phyloP scores from a whole-genome alignment of 768 basidiomycete species.

The Auriscalpium vulgare region DNA sequence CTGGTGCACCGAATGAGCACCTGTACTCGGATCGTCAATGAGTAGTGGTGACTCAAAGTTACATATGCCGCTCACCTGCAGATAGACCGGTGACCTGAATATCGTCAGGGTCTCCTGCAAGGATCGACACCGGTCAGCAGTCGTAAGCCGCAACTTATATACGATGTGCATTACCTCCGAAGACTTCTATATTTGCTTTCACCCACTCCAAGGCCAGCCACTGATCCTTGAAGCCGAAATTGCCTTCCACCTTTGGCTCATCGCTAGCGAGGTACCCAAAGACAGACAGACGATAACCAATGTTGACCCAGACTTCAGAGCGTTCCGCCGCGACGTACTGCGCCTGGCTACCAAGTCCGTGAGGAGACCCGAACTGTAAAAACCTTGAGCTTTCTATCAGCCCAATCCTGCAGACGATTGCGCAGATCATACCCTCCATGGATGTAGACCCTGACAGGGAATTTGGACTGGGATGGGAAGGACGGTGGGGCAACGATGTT shows the following conservation, averaged over 20 bases:
- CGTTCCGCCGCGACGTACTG: conserved; percentile 59
- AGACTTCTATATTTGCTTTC: conserved; percentile 52
- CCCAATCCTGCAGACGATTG: background rate
- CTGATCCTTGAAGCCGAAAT: conserved; percentile 82
- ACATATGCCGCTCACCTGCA: conserved; percentile 37
- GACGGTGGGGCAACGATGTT: conserved; percentile 59
- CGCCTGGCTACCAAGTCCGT: conserved; percentile 49
- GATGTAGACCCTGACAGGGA: conserved; percentile 68
- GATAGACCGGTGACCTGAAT: conserved; percentile 65
- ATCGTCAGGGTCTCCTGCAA: conserved; percentile 48
- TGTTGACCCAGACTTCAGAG: conserved; percentile 67
- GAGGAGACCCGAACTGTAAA: conserved; percentile 73
- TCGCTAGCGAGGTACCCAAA: conserved; percentile 72
- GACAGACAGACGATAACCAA: conserved; percentile 69
- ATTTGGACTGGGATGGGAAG: conserved; percentile 31
- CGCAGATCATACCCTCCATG: conserved; percentile 54
- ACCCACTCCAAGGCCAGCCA: conserved; percentile 75
- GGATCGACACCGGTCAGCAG: background rate
- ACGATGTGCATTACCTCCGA: conserved; percentile 47
- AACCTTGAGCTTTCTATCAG: conserved; percentile 37
- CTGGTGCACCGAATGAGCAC: conserved; percentile 71
- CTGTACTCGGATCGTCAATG: conserved; percentile 22
- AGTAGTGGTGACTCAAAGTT: background rate
- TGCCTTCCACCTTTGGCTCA: conserved; percentile 53
- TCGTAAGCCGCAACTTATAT: background rate